A percentile compares a stretch with the other conserved stretches of the same genome.
Evolutionary conservation across 2,329 filamentous ascomycete species (phyloP).

Genomic region (Emmonsiellopsis sp.): DNA sequence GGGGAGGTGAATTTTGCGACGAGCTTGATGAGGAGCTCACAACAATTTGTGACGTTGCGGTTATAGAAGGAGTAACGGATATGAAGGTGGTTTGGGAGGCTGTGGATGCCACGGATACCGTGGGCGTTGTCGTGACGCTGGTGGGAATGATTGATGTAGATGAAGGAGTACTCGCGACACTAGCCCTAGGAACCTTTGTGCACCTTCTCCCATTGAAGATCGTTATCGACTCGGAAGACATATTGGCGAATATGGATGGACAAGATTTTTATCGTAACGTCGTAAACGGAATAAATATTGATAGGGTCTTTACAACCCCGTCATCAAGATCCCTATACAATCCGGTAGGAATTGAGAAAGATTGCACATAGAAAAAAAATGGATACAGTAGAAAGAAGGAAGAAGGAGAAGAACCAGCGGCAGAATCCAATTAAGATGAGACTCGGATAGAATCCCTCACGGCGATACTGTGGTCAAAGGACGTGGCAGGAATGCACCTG

Average conservation of each 20-base stretch:
- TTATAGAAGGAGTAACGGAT: background rate
- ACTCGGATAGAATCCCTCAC: background rate
- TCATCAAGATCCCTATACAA: too few relatives aligned
- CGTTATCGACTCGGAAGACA: slow-evolving; percentile 18
- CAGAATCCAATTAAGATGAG: background rate
- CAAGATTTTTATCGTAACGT: background rate
- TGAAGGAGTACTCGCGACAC: slow-evolving; percentile 6
- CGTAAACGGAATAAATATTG: too few relatives aligned
- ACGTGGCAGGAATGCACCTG: background rate
- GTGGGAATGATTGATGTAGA: background rate
- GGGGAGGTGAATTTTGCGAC: background rate
- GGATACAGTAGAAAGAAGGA: background rate
- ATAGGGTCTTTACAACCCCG: too few relatives aligned
- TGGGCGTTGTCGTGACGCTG: background rate
- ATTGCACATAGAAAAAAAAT: background rate
- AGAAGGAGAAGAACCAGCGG: slow-evolving; percentile 1
- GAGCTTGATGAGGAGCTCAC: background rate
- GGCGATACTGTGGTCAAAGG: background rate
- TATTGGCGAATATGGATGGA: slow-evolving; percentile 16
- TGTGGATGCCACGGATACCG: background rate
- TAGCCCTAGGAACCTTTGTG: slow-evolving; percentile 15
- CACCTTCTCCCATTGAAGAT: slow-evolving; percentile 18
- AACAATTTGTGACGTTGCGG: background rate
- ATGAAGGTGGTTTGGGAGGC: background rate
- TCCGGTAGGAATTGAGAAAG: too few relatives aligned